These are phyloP conservation scores for Penicillium sp. DNA, from an alignment of 2,329 filamentous ascomycete genomes.

Conservation along the genomic window DNA sequence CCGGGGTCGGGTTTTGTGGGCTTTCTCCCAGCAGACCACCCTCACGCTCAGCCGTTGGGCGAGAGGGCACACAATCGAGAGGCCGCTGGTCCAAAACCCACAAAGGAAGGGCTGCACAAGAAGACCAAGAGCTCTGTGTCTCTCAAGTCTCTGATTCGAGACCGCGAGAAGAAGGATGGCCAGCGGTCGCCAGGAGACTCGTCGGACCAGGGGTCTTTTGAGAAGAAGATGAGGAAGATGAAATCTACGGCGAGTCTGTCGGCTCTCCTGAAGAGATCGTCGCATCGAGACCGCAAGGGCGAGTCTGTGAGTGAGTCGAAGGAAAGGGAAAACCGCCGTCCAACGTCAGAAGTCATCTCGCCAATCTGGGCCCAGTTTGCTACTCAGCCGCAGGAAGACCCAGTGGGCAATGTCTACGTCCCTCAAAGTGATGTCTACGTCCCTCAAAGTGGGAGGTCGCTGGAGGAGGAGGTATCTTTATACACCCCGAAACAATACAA, in stretches of 20 bases:
- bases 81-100: slow-evolving; percentile 27
- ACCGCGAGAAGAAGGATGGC: slow-evolving; percentile 45
- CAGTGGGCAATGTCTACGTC: slow-evolving; percentile 37
- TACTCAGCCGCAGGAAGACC: slow-evolving; percentile 33
- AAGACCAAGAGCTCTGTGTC: slow-evolving; percentile 54
- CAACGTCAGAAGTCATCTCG: slow-evolving; percentile 53
- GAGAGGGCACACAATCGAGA: slow-evolving; percentile 39
- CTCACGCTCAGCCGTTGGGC: slow-evolving; percentile 37
- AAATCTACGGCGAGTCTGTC: slow-evolving; percentile 83
- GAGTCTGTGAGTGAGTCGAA: slow-evolving; percentile 52
- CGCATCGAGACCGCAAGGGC: slow-evolving; percentile 63
- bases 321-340: slow-evolving; percentile 80
- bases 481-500: slow-evolving; percentile 60
- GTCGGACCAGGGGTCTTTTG: slow-evolving; percentile 25
- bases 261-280: slow-evolving; percentile 70
- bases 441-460: slow-evolving; percentile 41
- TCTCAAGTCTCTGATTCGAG: slow-evolving; percentile 45
- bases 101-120: slow-evolving; percentile 44
- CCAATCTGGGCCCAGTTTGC: slow-evolving; percentile 80
- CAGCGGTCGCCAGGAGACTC: slow-evolving; percentile 22
- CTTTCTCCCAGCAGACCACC: slow-evolving; percentile 50
- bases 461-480: slow-evolving; percentile 54
- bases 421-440: slow-evolving; percentile 45
- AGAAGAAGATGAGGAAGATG: slow-evolving; percentile 60
- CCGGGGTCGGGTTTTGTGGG: slow-evolving; percentile 30